Evolutionary conservation across 441 rosid genomes (phyloP).

Genomic region (Populus tomentosa): DNA sequence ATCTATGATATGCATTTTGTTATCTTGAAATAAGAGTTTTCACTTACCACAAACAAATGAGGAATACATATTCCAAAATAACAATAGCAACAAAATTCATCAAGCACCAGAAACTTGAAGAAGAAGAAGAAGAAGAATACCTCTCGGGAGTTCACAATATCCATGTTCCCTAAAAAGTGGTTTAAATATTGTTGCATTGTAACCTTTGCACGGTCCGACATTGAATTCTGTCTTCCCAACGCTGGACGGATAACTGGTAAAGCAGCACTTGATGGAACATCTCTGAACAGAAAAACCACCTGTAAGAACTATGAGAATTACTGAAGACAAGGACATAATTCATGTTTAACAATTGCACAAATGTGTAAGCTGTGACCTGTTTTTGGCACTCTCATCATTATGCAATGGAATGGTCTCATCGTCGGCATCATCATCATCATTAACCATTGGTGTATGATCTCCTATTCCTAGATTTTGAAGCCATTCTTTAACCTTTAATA

Average conservation of each 20-base stretch:
- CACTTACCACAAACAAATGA: not conserved
- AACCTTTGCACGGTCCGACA: conserved; percentile 86
- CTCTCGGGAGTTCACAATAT: conserved; percentile 96
- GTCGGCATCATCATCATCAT: conserved; percentile 84
- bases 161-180: conserved; percentile 91
- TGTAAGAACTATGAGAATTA: conserved; percentile 29
- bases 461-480: conserved; percentile 99
- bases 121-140: conserved; percentile 28
- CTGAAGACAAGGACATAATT: not conserved
- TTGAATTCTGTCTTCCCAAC: conserved; percentile 86
- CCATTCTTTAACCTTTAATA: conserved; percentile 99
- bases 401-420: conserved; percentile 67
- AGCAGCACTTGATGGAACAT: conserved; percentile 99
- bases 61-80: not conserved
- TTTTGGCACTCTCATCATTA: conserved; percentile 71
- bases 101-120: conserved; percentile 2
- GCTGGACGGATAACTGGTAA: conserved; percentile 91
- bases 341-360: conserved; percentile 1
- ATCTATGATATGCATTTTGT: not conserved
- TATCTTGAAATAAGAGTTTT: too few relatives aligned
- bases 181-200: conserved; percentile 97
- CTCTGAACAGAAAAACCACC: conserved; percentile 59
- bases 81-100: not conserved
- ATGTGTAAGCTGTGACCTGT: conserved; percentile 47
- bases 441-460: conserved; percentile 66